A percentile compares a stretch with the other conserved stretches of the same genome.
Evolutionary conservation across 2,329 filamentous ascomycete species (phyloP).

Genomic region (Diaporthe ilicicola): DNA sequence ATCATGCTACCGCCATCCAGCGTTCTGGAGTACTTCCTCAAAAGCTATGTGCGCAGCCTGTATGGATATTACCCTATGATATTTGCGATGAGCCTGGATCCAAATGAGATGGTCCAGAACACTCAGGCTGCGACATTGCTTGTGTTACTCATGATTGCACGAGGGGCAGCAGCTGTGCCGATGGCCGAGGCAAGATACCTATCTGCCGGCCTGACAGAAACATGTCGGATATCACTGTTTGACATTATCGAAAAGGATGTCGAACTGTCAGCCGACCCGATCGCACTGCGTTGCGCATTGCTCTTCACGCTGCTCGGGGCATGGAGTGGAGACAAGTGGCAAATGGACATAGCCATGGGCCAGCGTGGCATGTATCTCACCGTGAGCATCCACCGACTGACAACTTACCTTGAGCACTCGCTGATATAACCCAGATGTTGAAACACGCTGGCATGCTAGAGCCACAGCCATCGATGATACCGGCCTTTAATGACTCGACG

Average conservation of each 20-base stretch:
- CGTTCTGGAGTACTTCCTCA: conserved; percentile 73
- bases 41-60: conserved; percentile 71
- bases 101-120: conserved; percentile 73
- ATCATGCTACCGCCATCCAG: conserved; percentile 71
- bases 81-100: conserved; percentile 66
- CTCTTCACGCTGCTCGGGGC: conserved; percentile 74
- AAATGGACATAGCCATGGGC: conserved; percentile 80
- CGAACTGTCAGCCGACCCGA: conserved; percentile 71
- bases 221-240: conserved; percentile 76
- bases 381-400: conserved; percentile 40
- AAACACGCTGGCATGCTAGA: conserved; percentile 75
- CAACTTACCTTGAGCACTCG: conserved; percentile 24
- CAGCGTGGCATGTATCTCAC: conserved; percentile 78
- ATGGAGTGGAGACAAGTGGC: conserved; percentile 81
- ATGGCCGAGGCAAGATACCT: conserved; percentile 71
- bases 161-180: conserved; percentile 73
- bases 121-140: conserved; percentile 72
- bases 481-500: conserved; percentile 51
- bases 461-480: conserved; percentile 53
- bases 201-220: conserved; percentile 73
- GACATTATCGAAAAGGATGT: conserved; percentile 78
- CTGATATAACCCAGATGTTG: conserved; percentile 62
- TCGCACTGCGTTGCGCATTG: conserved; percentile 70
- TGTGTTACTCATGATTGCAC: conserved; percentile 76
- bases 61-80: conserved; percentile 73